Evolutionary conservation across 1,284 basidiomycete genomes (phyloP).

Genomic region (Moesziomyces globuligerus): DNA sequence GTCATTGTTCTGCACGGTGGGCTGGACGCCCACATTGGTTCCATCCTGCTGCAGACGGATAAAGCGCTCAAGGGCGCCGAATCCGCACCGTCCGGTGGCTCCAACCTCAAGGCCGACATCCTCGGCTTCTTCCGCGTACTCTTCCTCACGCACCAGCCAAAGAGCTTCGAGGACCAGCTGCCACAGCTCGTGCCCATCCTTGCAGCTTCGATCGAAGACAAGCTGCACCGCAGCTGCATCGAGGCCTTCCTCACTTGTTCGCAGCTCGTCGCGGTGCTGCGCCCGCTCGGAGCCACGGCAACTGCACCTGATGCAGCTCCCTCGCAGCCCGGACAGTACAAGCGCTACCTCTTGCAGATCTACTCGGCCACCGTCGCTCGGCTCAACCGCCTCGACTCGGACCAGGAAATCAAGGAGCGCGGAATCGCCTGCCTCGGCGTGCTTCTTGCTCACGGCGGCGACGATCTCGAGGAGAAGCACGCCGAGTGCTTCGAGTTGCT

Average conservation of each 20-base stretch:
- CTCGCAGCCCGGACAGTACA: constrained; percentile 30
- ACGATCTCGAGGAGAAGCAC: constrained; percentile 71
- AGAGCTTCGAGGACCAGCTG: constrained; percentile 75
- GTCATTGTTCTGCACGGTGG: constrained; percentile 84
- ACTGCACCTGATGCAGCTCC: constrained; percentile 2
- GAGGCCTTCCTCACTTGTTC: constrained; percentile 74
- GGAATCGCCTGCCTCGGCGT: constrained; percentile 86
- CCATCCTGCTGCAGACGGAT: constrained; percentile 69
- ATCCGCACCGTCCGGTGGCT: constrained; percentile 59
- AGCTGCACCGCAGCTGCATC: constrained; percentile 67
- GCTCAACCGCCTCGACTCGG: constrained; percentile 82
- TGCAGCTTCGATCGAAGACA: constrained; percentile 75
- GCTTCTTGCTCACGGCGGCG: constrained; percentile 85
- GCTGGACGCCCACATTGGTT: constrained; percentile 77
- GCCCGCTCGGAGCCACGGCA: constrained; percentile 51
- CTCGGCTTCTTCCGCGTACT: constrained; percentile 85
- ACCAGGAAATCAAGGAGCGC: constrained; percentile 85
- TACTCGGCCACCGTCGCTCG: constrained; percentile 80
- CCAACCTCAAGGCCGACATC: constrained; percentile 71
- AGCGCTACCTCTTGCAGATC: constrained; percentile 67
- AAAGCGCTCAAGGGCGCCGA: constrained; percentile 67
- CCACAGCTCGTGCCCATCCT: constrained; percentile 78
- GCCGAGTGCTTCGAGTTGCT: constrained; percentile 74
- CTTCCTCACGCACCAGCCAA: constrained; percentile 81
- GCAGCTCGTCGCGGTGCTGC: constrained; percentile 69